Conservation (phyloP, 2,329 filamentous ascomycete species). For the Dothiorella sarmentorum region DNA sequence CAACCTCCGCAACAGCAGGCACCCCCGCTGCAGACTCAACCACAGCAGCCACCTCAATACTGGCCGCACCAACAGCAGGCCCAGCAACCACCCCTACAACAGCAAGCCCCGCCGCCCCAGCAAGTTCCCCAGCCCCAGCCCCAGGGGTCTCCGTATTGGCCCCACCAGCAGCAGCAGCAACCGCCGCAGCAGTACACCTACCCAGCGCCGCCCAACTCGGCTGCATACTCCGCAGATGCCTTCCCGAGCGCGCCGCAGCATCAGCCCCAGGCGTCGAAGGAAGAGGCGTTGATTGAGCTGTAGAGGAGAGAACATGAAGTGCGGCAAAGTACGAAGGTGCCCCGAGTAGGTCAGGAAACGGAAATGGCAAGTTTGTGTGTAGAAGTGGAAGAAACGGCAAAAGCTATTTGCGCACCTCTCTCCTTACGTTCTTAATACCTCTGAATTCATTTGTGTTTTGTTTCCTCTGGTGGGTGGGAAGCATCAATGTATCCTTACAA, state of each 20-base stretch:
- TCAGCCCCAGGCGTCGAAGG: slow-evolving; percentile 51
- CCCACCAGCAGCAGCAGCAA: slow-evolving; percentile 28
- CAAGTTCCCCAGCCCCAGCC: slow-evolving; percentile 27
- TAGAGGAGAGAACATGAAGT: slow-evolving; percentile 35
- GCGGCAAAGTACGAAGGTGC: background rate
- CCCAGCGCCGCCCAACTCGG: slow-evolving; percentile 22
- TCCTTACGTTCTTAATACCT: background rate
- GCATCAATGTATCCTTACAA: no score
- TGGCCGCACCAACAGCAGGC: slow-evolving; percentile 21
- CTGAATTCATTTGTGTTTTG: no score
- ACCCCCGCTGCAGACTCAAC: slow-evolving; percentile 18
- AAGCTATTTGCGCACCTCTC: no score
- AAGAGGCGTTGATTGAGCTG: slow-evolving; percentile 79
- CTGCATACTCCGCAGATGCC: slow-evolving; percentile 43
- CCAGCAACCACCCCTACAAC: slow-evolving; percentile 19
- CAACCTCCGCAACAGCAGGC: slow-evolving; percentile 23
- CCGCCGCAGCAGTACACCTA: slow-evolving; percentile 37
- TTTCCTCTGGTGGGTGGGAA: no score
- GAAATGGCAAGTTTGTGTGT: background rate
- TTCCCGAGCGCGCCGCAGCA: slow-evolving; percentile 66
- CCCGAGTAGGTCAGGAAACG: no score
- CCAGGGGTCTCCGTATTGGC: slow-evolving; percentile 32
- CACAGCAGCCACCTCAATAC: slow-evolving; percentile 18
- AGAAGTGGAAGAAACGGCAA: no score
- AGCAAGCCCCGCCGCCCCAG: slow-evolving; percentile 24